Base-by-base conservation (phyloP, 768 basidiomycete species). In the Boletus sensibilis region DNA sequence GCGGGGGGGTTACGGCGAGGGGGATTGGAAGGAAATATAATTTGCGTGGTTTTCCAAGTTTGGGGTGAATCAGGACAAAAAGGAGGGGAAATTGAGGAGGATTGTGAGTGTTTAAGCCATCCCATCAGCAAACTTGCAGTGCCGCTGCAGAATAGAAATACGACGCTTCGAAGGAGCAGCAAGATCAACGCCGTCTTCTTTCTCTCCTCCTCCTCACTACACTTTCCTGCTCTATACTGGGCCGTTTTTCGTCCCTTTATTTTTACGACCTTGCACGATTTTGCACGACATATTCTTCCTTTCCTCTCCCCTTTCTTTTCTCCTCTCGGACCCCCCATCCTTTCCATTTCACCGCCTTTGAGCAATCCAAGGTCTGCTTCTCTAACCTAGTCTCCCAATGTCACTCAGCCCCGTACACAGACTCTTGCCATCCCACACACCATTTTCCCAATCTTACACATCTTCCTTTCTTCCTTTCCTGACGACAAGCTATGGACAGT, bases 401-500 rank as follows among this genome's bases (percentile, higher is more conserved):
- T 23, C 51, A 46, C 70, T 71, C 46, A 69, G 27, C 45, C 20
- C 42, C 29, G 0, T 45, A 29, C 23, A 33, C 56, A 72, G 72
- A 55, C 53, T 42, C 46, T 18, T 51, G 31, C 38, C 57, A 51
- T 55, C 58, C 47, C 50, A 29, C 56, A 45, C 40, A 50, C 53
- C 68, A 64, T 69, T 74, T 64, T 58, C 62, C 62, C 64, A 67
- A 65, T 73, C 65, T 55, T 58, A 49, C 60, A 59, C 64, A 54
- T 58, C 56, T 55, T 58, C 50, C 54, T 48, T 58, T 53, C 55
- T 63, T 58, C 57, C 43, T 49, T 45, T 61, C 43, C 50, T 45
- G 35, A 50, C 46, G 56, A 55, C 60, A 47, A 79, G 76, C 80
- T 74, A 93, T 94, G 92, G 92, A 94, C 79, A 88, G 87, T 73